Conservation (phyloP, 2,329 filamentous ascomycete species). For the Fusarium sp. region DNA sequence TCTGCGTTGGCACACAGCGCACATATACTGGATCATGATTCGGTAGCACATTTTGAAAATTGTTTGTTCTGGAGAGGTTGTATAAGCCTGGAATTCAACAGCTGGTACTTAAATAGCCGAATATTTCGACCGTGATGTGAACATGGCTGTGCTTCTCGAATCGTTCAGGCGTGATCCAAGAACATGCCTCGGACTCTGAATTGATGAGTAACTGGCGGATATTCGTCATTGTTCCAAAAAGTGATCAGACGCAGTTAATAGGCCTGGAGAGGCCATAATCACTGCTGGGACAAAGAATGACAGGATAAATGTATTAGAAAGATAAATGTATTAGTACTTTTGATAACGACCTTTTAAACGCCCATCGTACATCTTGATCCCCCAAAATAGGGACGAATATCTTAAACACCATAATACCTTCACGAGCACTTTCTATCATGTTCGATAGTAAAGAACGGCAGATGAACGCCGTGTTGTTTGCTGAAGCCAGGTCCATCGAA, state of each 20-base stretch:
- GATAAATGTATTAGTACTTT: no score
- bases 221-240: no score
- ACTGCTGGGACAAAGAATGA: fast-evolving
- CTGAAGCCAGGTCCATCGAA: background rate
- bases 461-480: background rate
- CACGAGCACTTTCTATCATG: no score
- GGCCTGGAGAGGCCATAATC: no score
- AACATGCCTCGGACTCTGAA: background rate
- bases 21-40: slow-evolving; percentile 10
- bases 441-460: background rate
- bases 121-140: no score
- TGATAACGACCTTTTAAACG: background rate
- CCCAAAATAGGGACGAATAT: no score
- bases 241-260: no score
- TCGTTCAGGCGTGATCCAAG: fast-evolving
- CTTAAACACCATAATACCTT: no score
- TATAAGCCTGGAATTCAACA: fast-evolving
- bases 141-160: no score
- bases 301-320: no score
- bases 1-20: background rate
- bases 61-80: background rate
- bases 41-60: slow-evolving; percentile 3
- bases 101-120: no score
- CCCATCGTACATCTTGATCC: background rate
- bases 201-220: no score